Conservation (phyloP, 345 rosid species). For the Geranium brycei region DNA sequence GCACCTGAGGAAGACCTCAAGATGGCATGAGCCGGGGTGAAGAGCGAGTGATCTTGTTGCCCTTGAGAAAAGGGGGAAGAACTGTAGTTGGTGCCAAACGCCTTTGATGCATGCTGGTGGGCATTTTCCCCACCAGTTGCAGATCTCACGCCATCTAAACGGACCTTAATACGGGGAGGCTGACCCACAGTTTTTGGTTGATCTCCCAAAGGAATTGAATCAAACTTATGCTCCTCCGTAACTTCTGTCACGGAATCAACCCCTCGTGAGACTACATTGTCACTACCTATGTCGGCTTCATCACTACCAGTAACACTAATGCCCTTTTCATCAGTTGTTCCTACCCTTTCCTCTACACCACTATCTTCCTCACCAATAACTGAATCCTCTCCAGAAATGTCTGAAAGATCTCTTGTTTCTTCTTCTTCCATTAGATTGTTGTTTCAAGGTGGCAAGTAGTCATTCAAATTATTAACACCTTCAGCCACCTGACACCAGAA, state of each 20-base stretch:
- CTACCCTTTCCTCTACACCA: constrained; percentile 26
- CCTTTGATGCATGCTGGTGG: constrained; percentile 1
- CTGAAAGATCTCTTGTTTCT: constrained; percentile 37
- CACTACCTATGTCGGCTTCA: constrained; percentile 14
- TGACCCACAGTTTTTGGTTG: constrained; percentile 36
- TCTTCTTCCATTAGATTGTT: constrained; percentile 53
- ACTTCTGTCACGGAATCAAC: constrained; percentile 19
- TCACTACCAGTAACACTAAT: constrained; percentile 11
- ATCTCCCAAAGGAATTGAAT: constrained; percentile 65
- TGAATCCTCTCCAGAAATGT: constrained; percentile 17
- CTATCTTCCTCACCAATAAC: constrained; percentile 16
- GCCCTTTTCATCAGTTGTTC: constrained; percentile 23
- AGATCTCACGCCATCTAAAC: constrained; percentile 33
- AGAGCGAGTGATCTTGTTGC: constrained; percentile 28
- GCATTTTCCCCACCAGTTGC: constrained; percentile 7
- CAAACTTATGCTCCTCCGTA: constrained; percentile 62
- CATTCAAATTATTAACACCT: constrained; percentile 21
- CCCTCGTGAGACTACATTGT: constrained; percentile 17
- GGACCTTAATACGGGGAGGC: constrained; percentile 16
- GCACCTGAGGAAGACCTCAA: constrained; percentile 39
- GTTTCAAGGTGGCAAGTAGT: background rate
- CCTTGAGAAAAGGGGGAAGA: constrained; percentile 29
- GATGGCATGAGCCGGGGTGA: constrained; percentile 35
- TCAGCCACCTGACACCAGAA: constrained; percentile 15
- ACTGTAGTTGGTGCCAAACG: constrained; percentile 26